These are phyloP conservation scores for Lolium rigidum DNA, from an alignment of 176 grass and related monocot genomes.

Conservation along the genomic window DNA sequence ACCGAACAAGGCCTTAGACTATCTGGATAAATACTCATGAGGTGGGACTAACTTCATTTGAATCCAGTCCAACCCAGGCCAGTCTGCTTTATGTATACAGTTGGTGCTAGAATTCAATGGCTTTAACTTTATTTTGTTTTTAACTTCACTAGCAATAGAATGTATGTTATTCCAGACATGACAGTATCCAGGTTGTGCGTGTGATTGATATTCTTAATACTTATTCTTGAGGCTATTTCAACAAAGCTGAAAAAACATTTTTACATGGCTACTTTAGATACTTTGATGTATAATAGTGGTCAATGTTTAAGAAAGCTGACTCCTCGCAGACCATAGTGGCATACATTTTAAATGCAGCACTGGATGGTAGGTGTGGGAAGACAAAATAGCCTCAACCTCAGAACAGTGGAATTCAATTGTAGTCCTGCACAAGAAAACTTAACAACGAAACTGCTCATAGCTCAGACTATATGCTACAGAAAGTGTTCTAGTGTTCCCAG, in stretches of 20 bases:
- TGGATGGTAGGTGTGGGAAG: not conserved
- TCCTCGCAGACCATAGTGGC: not conserved
- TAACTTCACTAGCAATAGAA: conserved; percentile 27
- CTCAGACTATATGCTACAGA: not conserved
- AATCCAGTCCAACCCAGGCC: not conserved
- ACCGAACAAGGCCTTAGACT: not conserved
- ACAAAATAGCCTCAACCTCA: not conserved
- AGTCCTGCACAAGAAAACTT: conserved; percentile 10
- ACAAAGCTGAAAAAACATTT: not conserved
- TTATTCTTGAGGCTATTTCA: not conserved
- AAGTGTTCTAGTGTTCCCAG: conserved; percentile 5
- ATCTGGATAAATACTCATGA: not conserved
- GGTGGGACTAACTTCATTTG: not conserved
- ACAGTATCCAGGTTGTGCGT: not conserved
- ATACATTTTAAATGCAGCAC: not conserved
- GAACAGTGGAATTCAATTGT: not conserved
- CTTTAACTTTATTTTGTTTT: not conserved
- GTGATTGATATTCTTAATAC: conserved; percentile 6
- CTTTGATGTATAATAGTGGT: not conserved
- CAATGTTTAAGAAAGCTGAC: conserved; percentile 5
- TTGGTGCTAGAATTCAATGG: not conserved
- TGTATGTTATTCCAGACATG: conserved; percentile 1
- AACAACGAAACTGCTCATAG: not conserved
- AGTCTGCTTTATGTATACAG: not conserved
- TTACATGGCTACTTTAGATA: not conserved